Conservation (phyloP, 2,329 filamentous ascomycete genomes). For the Stachybotrys echinatus region DNA sequence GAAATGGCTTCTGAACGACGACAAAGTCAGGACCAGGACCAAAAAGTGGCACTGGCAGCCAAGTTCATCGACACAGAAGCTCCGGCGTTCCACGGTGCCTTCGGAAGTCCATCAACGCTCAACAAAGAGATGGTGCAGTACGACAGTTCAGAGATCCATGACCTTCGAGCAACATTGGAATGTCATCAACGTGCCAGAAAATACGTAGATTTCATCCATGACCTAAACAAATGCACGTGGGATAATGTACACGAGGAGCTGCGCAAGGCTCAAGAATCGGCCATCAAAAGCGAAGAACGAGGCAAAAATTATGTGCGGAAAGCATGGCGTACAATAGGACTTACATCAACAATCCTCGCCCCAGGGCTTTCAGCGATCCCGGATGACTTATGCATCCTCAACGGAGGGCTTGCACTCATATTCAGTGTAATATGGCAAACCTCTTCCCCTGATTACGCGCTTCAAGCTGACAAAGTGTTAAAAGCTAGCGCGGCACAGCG, state of each 20-base stretch:
- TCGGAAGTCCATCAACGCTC: background rate
- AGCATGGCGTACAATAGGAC: background rate
- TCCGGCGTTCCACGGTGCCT: background rate
- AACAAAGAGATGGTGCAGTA: background rate
- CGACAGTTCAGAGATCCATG: background rate
- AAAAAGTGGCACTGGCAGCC: background rate
- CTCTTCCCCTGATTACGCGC: background rate
- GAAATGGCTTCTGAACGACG: background rate
- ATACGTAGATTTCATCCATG: background rate
- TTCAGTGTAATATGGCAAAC: background rate
- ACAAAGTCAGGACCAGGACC: background rate
- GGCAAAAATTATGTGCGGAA: background rate
- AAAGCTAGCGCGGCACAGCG: background rate
- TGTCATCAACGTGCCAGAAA: background rate
- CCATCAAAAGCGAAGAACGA: background rate
- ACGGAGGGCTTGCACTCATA: background rate
- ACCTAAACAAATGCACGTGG: background rate
- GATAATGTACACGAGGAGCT: background rate
- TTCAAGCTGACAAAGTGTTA: too few relatives aligned
- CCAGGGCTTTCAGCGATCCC: background rate
- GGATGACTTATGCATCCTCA: background rate
- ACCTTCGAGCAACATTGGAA: background rate
- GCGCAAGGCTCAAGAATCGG: background rate
- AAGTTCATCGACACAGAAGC: background rate
- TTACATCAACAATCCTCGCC: background rate